Conservation (phyloP, 257 asterid species). For the Linaria vulgaris region DNA sequence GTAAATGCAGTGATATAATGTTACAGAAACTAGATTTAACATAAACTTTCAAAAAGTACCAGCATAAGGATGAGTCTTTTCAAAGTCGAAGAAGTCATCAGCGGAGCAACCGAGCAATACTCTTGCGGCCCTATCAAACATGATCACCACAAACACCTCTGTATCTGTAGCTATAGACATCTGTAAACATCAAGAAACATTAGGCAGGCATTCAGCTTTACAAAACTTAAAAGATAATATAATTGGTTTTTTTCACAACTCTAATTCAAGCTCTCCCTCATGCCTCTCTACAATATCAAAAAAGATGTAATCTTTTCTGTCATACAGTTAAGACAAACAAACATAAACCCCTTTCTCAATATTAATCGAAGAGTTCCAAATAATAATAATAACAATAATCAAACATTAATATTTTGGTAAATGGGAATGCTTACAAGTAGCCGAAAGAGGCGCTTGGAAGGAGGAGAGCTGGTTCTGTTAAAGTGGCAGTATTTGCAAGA, state of each 20-base stretch:
- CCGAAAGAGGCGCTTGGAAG: conserved; percentile 66
- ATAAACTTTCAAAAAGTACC: conserved; percentile 47
- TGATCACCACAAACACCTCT: conserved; percentile 63
- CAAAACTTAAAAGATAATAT: no score
- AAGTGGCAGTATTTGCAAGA: conserved; percentile 55
- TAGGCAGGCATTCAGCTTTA: not conserved
- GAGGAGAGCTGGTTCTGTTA: conserved; percentile 34
- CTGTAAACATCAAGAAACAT: conserved; percentile 42
- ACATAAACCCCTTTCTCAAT: no score
- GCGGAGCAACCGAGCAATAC: conserved; percentile 86
- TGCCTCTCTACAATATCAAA: not conserved
- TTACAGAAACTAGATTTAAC: not conserved
- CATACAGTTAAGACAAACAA: not conserved
- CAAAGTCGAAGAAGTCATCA: conserved; percentile 71
- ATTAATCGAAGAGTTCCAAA: no score
- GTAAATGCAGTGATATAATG: not conserved
- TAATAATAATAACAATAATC: no score
- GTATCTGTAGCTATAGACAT: conserved; percentile 76
- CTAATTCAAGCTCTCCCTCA: not conserved
- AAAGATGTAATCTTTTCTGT: not conserved
- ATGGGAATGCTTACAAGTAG: conserved; percentile 57
- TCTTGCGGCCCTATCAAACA: conserved; percentile 70
- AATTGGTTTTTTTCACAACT: conserved; percentile 1
- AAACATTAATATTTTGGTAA: no score
- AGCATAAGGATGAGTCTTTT: conserved; percentile 67